A percentile compares a stretch with the other conserved stretches of the same genome.
Conservation (phyloP, 495 filamentous ascomycete genomes). For the Penicillium verhagenii region DNA sequence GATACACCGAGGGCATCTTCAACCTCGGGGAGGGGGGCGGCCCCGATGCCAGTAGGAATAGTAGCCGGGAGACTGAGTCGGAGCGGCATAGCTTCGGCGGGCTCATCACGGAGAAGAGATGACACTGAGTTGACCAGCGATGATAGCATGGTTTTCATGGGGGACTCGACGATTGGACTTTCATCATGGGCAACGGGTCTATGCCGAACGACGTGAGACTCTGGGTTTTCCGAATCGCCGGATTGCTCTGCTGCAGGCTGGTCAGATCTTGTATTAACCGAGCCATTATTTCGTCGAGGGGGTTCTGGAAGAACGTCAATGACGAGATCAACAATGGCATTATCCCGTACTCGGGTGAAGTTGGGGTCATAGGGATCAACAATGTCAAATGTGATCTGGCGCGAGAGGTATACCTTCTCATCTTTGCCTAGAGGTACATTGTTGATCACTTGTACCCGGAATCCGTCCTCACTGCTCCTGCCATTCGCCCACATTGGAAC, state of each 20-base stretch:
- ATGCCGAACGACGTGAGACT: conserved; percentile 17
- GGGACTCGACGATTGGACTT: conserved; percentile 30
- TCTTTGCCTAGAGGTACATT: conserved; percentile 82
- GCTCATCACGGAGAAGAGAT: conserved; percentile 49
- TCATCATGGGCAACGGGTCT: conserved; percentile 24
- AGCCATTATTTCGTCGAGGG: conserved; percentile 39
- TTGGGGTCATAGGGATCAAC: conserved; percentile 72
- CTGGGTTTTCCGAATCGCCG: conserved; percentile 14
- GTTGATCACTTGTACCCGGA: conserved; percentile 73
- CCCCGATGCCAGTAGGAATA: conserved; percentile 70
- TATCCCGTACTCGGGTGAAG: conserved; percentile 76
- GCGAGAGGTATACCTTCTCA: conserved; percentile 81
- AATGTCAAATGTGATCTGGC: conserved; percentile 71
- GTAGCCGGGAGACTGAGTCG: conserved; percentile 62
- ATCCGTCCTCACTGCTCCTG: conserved; percentile 43
- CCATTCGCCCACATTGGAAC: conserved; percentile 33
- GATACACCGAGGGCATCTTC: conserved; percentile 53
- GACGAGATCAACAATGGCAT: conserved; percentile 68
- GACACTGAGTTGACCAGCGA: conserved; percentile 60
- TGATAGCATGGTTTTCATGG: conserved; percentile 51
- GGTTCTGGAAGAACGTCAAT: conserved; percentile 53
- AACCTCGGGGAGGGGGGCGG: conserved; percentile 69
- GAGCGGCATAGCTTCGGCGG: conserved; percentile 27
- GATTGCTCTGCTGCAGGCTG: conserved; percentile 23
- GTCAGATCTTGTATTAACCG: conserved; percentile 34